phyloP scores from a whole-genome alignment of 2,329 filamentous ascomycete species.

The Zymoseptoria ardabiliae region DNA sequence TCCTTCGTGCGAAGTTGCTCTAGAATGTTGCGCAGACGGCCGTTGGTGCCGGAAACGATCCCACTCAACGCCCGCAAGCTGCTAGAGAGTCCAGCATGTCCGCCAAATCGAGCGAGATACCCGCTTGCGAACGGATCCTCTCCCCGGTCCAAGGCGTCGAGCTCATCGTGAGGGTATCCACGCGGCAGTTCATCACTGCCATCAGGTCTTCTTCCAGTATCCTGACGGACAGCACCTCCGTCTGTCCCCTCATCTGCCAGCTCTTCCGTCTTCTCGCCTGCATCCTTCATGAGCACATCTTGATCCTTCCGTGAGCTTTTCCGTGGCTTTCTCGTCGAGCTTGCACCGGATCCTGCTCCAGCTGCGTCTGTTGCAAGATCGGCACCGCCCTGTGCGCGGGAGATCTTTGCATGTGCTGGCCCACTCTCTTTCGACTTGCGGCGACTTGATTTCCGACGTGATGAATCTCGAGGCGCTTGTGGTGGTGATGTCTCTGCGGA shows the following conservation, averaged over 20 bases:
- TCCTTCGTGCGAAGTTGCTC: constrained; percentile 68
- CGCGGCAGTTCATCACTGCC: constrained; percentile 55
- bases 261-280: constrained; percentile 23
- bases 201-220: constrained; percentile 29
- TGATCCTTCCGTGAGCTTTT: constrained; percentile 28
- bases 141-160: constrained; percentile 40
- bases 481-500: constrained; percentile 53
- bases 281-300: constrained; percentile 30
- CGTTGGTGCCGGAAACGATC: constrained; percentile 81
- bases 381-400: not conserved
- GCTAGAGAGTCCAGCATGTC: constrained; percentile 60
- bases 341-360: constrained; percentile 14
- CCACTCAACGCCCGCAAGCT: constrained; percentile 82
- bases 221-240: constrained; percentile 31
- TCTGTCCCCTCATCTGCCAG: constrained; percentile 30
- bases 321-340: constrained; percentile 26
- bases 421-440: constrained; percentile 57
- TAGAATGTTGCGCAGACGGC: constrained; percentile 60
- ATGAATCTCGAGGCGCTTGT: constrained; percentile 52
- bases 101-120: constrained; percentile 61
- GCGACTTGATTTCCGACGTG: constrained; percentile 65
- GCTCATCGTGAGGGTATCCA: constrained; percentile 52
- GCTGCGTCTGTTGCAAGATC: not conserved
- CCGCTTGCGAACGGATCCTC: constrained; percentile 55
- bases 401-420: not conserved